phyloP scores from a whole-genome alignment of 306 rosid species.

The Cucurbita ficifolia region DNA sequence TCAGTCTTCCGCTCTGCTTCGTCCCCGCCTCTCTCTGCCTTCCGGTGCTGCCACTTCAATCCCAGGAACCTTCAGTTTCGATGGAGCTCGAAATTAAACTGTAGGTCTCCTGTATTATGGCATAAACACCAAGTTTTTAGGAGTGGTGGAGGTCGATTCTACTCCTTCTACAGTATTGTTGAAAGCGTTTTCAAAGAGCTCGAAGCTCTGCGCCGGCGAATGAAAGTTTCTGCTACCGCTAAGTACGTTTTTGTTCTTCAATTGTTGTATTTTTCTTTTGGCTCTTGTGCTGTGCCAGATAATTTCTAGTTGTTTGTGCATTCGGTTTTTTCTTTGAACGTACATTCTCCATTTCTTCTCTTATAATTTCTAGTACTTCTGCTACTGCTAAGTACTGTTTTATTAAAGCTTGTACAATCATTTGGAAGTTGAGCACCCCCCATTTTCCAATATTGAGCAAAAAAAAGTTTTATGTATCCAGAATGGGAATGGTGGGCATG shows the following conservation, averaged over 20 bases:
- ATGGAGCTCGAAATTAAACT: conserved; percentile 11
- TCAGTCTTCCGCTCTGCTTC: conserved; percentile 36
- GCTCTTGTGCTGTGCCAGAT: no score
- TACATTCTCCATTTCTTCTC: not conserved
- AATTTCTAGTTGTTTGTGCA: not conserved
- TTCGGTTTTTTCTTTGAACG: not conserved
- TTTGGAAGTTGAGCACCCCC: not conserved
- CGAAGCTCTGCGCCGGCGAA: conserved; percentile 22
- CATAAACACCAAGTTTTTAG: conserved; percentile 11
- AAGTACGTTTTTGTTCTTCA: conserved; percentile 20
- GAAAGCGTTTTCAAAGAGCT: conserved; percentile 61
- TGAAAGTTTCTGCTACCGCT: conserved; percentile 33
- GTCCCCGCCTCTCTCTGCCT: conserved; percentile 32
- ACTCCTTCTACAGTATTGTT: conserved; percentile 42
- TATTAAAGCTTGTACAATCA: not conserved
- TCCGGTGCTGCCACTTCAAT: conserved; percentile 31
- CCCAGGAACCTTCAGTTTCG: conserved; percentile 14
- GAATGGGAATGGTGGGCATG: conserved; percentile 35
- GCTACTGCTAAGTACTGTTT: not conserved
- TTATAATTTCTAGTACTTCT: not conserved
- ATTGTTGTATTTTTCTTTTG: not conserved
- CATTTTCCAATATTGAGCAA: not conserved
- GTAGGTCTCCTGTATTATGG: conserved; percentile 1
- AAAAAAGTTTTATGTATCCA: conserved; percentile 10
- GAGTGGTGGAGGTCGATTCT: conserved; percentile 24